Conservation (phyloP, 495 filamentous ascomycete species). For the Glutinoglossum americanum region DNA sequence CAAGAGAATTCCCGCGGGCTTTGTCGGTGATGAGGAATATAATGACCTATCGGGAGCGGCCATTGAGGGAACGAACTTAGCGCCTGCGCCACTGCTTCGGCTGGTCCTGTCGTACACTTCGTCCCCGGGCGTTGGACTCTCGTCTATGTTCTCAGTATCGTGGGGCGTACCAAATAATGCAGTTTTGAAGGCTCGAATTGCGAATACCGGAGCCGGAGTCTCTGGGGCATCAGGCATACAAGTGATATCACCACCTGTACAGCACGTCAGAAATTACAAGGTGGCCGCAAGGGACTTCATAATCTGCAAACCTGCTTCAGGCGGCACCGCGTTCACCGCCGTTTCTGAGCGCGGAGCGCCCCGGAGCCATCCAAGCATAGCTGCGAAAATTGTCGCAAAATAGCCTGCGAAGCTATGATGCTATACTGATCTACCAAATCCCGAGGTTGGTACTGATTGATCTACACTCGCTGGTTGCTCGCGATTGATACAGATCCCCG, state of each 20-base stretch:
- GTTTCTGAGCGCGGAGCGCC: constrained; percentile 10
- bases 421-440: not conserved
- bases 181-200: constrained; percentile 76
- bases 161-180: constrained; percentile 77
- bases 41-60: not conserved
- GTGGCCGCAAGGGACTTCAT: not conserved
- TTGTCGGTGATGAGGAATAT: constrained; percentile 32
- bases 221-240: constrained; percentile 44
- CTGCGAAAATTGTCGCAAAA: not conserved
- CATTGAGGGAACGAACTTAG: not conserved
- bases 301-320: constrained; percentile 4
- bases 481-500: constrained; percentile 12
- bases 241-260: not conserved
- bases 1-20: constrained; percentile 49
- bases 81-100: constrained; percentile 8
- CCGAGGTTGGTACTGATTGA: not conserved
- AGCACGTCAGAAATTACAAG: not conserved
- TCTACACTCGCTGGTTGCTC: not conserved
- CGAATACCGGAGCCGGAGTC: constrained; percentile 86
- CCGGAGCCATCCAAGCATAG: constrained; percentile 21
- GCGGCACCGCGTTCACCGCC: not conserved
- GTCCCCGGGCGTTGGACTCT: constrained; percentile 6
- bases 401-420: not conserved
- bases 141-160: constrained; percentile 17
- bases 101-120: constrained; percentile 16